Evolutionary conservation across 169 alveolate species (phyloP), one percentile per base, ranked within the genome.

Genomic region (Cryptosporidium ubiquitum): DNA sequence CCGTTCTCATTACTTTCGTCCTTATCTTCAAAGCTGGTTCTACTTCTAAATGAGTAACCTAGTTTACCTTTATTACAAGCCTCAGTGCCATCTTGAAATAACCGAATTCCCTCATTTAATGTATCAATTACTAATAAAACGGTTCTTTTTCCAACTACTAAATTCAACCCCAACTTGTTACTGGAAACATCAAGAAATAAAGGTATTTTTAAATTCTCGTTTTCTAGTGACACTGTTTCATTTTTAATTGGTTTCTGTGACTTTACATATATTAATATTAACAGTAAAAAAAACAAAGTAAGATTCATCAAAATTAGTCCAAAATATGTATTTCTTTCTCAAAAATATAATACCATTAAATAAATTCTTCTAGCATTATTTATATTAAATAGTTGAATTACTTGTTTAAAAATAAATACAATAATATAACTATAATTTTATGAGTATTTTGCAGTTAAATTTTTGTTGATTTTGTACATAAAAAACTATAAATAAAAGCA

Each of bases 51-150:
- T 3, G 37, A 31, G 44, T 52, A 73, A 12, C 44, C 26, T 35
- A 5, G 0, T 35, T 39, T 73, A 37, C 40, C 70, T 29, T 79
- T 79, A 61, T 61, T 61, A 42, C 89, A 79, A 33, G 89, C 89
- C n/a, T 58, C 79, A 2, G 79, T 79, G 3, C 58, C 52, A 18
- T 79, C 68, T 47, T 79, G 79, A 79, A 79, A 79, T 23, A 79
- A 26, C 16, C 89, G 20, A 42, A 79, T 64, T 42, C 89, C 89
- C 14, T 79, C 89, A n/a, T 61, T 64, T 5, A 79, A 26, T 23
- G 89, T 79, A 39, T 79, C 89, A 40, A 79, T 61, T 18, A 47
- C 89, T 1, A 79, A 29, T 47, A 35, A 9, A 26, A 60, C 39
- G 20, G 66, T 58, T n/a, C 20, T 26, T 57, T 79, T 64, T n/a